Evolutionary conservation across 176 grass and related monocot genomes (phyloP).

Genomic region (Panicum miliaceum): DNA sequence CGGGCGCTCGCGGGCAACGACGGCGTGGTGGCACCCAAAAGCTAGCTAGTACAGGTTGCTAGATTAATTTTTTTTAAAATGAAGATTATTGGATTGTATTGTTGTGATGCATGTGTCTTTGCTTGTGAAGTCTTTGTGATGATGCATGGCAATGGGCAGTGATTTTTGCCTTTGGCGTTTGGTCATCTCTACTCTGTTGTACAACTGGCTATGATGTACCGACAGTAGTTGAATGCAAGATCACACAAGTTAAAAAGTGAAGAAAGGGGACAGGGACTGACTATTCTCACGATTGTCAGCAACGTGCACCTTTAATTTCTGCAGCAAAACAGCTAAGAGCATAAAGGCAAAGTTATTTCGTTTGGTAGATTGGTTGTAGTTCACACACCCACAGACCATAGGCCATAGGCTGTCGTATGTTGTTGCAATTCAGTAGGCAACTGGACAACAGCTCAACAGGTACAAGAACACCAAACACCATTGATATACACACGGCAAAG

Average conservation of each 20-base stretch:
- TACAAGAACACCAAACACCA: conserved; percentile 1
- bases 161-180: not conserved
- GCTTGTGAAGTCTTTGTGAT: conserved; percentile 16
- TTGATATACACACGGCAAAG: not conserved
- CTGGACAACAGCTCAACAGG: conserved; percentile 10
- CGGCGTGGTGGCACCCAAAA: conserved; percentile 43
- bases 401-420: not conserved
- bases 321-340: conserved; percentile 33
- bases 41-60: not conserved
- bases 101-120: not conserved
- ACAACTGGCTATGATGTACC: not conserved
- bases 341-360: conserved; percentile 46
- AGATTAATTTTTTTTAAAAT: not conserved
- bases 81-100: not conserved
- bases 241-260: conserved; percentile 13
- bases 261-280: not conserved
- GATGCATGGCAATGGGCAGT: conserved; percentile 19
- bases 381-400: conserved; percentile 1
- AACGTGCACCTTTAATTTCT: conserved; percentile 32
- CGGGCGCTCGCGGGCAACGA: conserved; percentile 73
- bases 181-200: not conserved
- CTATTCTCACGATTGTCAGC: conserved; percentile 36
- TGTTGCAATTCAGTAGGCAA: conserved; percentile 12
- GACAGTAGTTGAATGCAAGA: conserved; percentile 42
- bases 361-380: conserved; percentile 32